Evolutionary conservation across 106 monocot genomes (phyloP).

Genomic region (Allium fistulosum): DNA sequence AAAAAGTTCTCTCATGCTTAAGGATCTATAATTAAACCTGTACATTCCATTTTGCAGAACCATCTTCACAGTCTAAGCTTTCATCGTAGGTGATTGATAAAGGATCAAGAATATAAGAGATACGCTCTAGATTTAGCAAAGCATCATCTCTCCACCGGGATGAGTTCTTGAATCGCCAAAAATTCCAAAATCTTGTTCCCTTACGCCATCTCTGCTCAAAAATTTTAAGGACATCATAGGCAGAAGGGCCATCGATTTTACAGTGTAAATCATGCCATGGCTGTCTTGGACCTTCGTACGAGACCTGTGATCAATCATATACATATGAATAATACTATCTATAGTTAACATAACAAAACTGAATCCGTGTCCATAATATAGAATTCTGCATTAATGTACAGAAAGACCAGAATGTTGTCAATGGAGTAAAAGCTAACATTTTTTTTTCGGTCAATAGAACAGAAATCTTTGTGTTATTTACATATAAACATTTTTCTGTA

Average conservation of each 20-base stretch:
- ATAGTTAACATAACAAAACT: background rate
- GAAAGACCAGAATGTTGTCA: too few relatives aligned
- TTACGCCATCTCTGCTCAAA: slow-evolving; percentile 64
- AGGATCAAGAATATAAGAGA: slow-evolving; percentile 47
- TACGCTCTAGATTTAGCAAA: slow-evolving; percentile 41
- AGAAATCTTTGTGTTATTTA: too few relatives aligned
- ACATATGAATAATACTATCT: background rate
- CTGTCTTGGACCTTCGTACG: slow-evolving; percentile 40
- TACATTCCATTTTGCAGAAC: slow-evolving; percentile 36
- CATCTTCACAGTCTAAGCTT: slow-evolving; percentile 16
- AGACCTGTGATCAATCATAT: slow-evolving; percentile 10
- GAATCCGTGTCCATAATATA: background rate
- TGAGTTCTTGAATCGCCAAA: slow-evolving; percentile 12
- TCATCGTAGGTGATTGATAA: slow-evolving; percentile 15
- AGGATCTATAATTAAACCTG: slow-evolving; percentile 28
- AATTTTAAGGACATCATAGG: slow-evolving; percentile 52
- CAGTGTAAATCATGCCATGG: slow-evolving; percentile 80
- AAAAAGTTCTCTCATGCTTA: background rate
- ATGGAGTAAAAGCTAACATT: too few relatives aligned
- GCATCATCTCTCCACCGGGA: slow-evolving; percentile 37
- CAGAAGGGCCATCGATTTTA: slow-evolving; percentile 70
- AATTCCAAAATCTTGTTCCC: slow-evolving; percentile 26
- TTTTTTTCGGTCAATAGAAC: too few relatives aligned
- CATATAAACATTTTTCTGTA: too few relatives aligned
- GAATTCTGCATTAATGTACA: too few relatives aligned